Evolutionary conservation across 2,329 filamentous ascomycete species (phyloP), one percentile per base, ranked within the genome.

Genomic region (Paracamarosporium sp.): DNA sequence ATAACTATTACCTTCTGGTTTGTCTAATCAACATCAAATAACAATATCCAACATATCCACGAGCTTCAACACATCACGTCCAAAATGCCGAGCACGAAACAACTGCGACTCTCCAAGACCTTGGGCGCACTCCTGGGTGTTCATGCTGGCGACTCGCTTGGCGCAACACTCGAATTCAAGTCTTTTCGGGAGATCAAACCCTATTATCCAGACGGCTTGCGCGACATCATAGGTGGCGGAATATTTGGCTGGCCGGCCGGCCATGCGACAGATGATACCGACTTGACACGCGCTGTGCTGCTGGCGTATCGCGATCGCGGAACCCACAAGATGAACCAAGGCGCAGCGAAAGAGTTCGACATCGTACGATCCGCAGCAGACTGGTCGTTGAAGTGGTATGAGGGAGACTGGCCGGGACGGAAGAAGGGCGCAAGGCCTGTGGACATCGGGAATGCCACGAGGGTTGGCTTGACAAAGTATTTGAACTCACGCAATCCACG

Each of bases 201-300:
- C 1, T 6, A 54, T 1, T 72, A 79, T 55, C 80, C 81, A n/a
- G 46, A 63, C 0, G 78, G 77, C 15, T 60, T 80, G 2, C 76
- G 76, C 38, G 72, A 77, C 9, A 81, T 83, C 31, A 62, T 80
- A 17, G 81, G 81, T 47, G 81, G 81, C 46, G 81, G 81, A 0
- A 57, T 65, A 1, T 82, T 83, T 55, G 11, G 41, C 20, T 83
- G 81, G 80, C 55, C 75, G 0, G 58, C 75, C 0, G 81, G 81
- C 7, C 75, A 79, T 56, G 80, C 80, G 15, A 82, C 81, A 25
- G 80, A 83, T 63, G 80, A 83, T 62, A 82, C 80, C 0, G 80
- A 83, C 61, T 69, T 83, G 60, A 81, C 79, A 4, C 78, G 80
- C 4, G 80, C 75, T 9, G 77, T 82, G 0, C 69, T 82, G 5